phyloP scores from a whole-genome alignment of 2,329 filamentous ascomycete species.

The Incumbomyces lentus region DNA sequence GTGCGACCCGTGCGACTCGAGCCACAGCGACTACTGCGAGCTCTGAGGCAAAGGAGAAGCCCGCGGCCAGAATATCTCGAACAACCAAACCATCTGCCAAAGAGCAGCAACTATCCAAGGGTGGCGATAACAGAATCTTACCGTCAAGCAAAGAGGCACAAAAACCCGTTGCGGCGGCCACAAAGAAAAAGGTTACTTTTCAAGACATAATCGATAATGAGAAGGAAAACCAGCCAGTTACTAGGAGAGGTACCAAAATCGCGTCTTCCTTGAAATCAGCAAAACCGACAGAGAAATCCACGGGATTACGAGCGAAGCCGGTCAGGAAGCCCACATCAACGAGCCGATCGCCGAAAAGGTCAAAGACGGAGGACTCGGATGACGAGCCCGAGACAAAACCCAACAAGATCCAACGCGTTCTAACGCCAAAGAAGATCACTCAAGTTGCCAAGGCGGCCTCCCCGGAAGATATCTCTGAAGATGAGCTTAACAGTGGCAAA shows the following conservation, averaged over 20 bases:
- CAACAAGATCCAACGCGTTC: constrained; percentile 24
- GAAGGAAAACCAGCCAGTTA: constrained; percentile 28
- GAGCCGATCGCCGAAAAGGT: constrained; percentile 23
- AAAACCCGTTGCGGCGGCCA: constrained; percentile 20
- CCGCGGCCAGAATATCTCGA: not conserved
- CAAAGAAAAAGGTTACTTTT: constrained; percentile 40
- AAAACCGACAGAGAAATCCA: constrained; percentile 21
- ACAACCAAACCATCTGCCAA: not conserved
- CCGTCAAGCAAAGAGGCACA: not conserved
- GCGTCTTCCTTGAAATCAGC: constrained; percentile 16
- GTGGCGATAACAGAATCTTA: not conserved
- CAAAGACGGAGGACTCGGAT: constrained; percentile 11
- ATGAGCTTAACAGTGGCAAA: constrained; percentile 32
- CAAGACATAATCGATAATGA: constrained; percentile 31
- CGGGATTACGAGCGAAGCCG: constrained; percentile 35
- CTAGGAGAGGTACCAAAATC: constrained; percentile 22
- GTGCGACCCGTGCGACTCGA: not conserved
- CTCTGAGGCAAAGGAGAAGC: constrained; percentile 5
- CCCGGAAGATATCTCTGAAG: constrained; percentile 23
- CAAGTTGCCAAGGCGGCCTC: constrained; percentile 2
- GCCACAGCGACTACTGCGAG: constrained; percentile 4
- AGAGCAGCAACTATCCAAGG: not conserved
- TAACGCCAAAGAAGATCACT: constrained; percentile 40
- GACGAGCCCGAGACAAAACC: constrained; percentile 14
- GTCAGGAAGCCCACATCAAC: constrained; percentile 32